These are phyloP conservation scores for Coemansia sp. DNA, from an alignment of 192 early-diverging fungal genomes.

Conservation along the genomic window DNA sequence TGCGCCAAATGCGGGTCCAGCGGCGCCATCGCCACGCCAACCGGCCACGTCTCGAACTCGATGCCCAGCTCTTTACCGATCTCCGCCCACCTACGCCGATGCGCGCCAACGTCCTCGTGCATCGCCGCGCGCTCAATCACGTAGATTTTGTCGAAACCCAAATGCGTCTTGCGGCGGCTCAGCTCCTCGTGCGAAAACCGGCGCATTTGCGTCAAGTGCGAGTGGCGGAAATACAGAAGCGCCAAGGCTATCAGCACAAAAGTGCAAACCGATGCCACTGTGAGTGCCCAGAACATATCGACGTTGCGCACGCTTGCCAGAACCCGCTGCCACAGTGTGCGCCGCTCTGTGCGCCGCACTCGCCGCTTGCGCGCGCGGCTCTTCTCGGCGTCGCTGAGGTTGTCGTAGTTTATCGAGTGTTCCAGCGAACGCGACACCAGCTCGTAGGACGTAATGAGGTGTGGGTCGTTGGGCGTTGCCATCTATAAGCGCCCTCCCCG, in stretches of 20 bases:
- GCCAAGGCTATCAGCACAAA: constrained; percentile 47
- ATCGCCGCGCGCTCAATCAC: constrained; percentile 38
- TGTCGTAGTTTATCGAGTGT: constrained; percentile 50
- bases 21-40: constrained; percentile 21
- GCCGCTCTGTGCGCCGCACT: constrained; percentile 28
- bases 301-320: constrained; percentile 21
- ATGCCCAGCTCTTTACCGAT: constrained; percentile 25
- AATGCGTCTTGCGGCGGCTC: constrained; percentile 12
- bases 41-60: constrained; percentile 39
- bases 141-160: constrained; percentile 47
- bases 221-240: constrained; percentile 48
- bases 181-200: constrained; percentile 49
- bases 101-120: constrained; percentile 16
- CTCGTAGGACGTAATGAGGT: constrained; percentile 47
- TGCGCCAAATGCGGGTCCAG: constrained; percentile 26
- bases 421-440: constrained; percentile 46
- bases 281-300: constrained; percentile 52
- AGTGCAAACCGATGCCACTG: constrained; percentile 23
- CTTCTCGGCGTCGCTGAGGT: constrained; percentile 52
- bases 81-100: constrained; percentile 24
- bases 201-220: constrained; percentile 35
- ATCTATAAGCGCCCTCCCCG: not conserved
- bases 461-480: constrained; percentile 21
- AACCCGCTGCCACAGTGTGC: constrained; percentile 19
- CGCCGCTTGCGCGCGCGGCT: constrained; percentile 47